phyloP scores from a whole-genome alignment of 371 early-diverging fungal species.

The Mortierella sp. region DNA sequence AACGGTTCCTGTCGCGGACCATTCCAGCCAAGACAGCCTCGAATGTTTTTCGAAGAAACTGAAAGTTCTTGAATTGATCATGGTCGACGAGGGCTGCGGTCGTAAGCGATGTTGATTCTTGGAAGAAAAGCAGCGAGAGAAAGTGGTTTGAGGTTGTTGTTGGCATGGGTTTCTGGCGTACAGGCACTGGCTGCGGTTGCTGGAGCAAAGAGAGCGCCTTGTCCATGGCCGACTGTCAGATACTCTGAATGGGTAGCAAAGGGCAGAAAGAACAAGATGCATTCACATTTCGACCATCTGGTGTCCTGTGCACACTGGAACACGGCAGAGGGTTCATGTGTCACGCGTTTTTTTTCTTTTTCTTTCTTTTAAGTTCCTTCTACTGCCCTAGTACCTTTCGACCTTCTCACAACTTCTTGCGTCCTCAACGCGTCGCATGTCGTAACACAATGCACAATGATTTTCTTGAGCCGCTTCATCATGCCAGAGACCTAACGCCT shows the following conservation, averaged over 20 bases:
- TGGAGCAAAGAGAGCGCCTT: constrained; percentile 35
- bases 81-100: constrained; percentile 21
- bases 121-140: constrained; percentile 46
- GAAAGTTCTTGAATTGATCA: constrained; percentile 41
- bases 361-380: too few relatives aligned
- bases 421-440: too few relatives aligned
- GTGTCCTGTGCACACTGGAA: too few relatives aligned
- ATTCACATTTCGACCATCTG: too few relatives aligned
- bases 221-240: constrained; percentile 17
- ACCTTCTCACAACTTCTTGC: too few relatives aligned
- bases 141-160: constrained; percentile 46
- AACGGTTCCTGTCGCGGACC: constrained; percentile 29
- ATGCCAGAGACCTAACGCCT: too few relatives aligned
- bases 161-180: constrained; percentile 5
- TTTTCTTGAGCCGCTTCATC: too few relatives aligned
- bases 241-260: neutral
- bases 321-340: too few relatives aligned
- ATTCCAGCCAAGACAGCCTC: constrained; percentile 19
- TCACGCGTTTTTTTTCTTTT: too few relatives aligned
- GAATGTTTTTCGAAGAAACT: constrained; percentile 33
- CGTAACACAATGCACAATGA: too few relatives aligned
- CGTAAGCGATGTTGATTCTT: constrained; percentile 34
- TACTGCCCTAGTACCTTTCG: too few relatives aligned
- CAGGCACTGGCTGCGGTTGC: constrained; percentile 10
- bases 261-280: neutral